Conservation (phyloP, 352 stramenopile genomes). For the Phytophthora idaei region DNA sequence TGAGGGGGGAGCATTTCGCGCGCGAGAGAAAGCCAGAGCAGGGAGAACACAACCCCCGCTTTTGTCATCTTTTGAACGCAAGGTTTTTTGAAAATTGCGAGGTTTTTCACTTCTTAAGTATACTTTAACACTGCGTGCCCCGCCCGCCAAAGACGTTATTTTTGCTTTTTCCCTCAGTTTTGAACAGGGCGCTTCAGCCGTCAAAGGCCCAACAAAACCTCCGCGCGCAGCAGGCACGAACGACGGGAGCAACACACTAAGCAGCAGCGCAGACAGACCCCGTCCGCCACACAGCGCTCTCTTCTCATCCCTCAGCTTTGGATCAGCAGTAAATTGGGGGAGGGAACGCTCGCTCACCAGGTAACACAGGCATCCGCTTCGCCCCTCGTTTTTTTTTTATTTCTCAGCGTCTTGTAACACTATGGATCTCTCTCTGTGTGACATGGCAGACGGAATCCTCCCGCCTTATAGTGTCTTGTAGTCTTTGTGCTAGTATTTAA, state of each 20-base stretch:
- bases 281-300: conserved; percentile 1
- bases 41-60: conserved; percentile 22
- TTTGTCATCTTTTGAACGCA: conserved; percentile 18
- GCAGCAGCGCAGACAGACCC: background rate
- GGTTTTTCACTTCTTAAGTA: conserved; percentile 36
- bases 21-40: conserved; percentile 47
- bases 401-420: conserved; percentile 3
- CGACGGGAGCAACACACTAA: conserved; percentile 17
- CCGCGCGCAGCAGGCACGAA: conserved; percentile 18
- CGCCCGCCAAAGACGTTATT: conserved; percentile 39
- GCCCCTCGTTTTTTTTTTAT: background rate
- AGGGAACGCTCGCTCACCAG: conserved; percentile 9
- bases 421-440: conserved; percentile 3
- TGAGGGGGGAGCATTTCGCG: conserved; percentile 20
- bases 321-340: background rate
- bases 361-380: conserved; percentile 6
- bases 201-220: conserved; percentile 29
- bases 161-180: conserved; percentile 50
- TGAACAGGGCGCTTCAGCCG: conserved; percentile 37
- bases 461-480: conserved; percentile 24
- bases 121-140: conserved; percentile 26
- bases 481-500: conserved; percentile 50
- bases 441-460: conserved; percentile 12
- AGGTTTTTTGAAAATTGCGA: conserved; percentile 35
- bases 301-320: conserved; percentile 3